Conservation (phyloP, 495 filamentous ascomycete genomes). For the Trichoderma parareesei region DNA sequence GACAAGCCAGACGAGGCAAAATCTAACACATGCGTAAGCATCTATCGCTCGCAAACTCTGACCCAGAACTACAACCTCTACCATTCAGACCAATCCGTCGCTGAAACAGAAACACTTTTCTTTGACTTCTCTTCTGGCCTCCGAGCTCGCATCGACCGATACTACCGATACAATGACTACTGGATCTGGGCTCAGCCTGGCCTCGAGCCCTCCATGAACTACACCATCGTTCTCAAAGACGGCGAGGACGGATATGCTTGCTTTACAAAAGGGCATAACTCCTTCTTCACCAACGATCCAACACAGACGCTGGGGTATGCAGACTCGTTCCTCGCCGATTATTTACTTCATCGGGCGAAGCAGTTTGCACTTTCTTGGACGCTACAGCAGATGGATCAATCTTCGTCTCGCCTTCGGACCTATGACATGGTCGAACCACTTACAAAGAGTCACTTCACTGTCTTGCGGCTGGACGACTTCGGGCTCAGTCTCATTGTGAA, state of each 20-base stretch:
- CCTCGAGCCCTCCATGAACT: background rate
- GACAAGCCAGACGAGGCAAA: no score
- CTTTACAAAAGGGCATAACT: background rate
- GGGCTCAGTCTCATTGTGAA: no score
- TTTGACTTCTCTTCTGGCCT: background rate
- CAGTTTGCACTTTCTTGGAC: background rate
- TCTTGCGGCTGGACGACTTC: no score
- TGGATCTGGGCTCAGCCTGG: background rate
- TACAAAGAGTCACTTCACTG: no score
- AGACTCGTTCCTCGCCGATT: background rate
- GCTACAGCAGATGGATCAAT: background rate
- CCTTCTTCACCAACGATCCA: background rate
- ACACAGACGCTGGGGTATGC: background rate
- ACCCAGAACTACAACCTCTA: background rate
- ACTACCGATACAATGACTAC: background rate
- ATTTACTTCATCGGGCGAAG: background rate
- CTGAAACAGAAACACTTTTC: background rate
- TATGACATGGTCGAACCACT: background rate
- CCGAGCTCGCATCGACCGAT: background rate
- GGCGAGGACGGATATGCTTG: background rate
- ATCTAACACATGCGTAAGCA: background rate
- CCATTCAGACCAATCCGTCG: background rate
- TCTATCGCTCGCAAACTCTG: background rate
- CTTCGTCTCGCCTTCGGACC: background rate
- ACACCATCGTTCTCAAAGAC: background rate